phyloP scores from a whole-genome alignment of 2,329 filamentous ascomycete species.

The Ophiostoma sp. region DNA sequence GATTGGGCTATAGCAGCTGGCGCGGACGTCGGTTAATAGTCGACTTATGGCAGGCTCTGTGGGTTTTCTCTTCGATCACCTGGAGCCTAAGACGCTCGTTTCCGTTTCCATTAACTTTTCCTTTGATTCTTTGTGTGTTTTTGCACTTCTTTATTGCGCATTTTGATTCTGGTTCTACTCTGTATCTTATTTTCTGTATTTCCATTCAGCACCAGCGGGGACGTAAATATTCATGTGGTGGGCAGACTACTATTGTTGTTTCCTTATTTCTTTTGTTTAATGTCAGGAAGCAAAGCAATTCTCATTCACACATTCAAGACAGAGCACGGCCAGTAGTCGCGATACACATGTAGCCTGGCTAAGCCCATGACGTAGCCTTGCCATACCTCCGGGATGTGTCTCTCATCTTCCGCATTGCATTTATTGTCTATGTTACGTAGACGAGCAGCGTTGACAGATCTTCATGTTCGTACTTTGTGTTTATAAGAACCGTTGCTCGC shows the following conservation, averaged over 20 bases:
- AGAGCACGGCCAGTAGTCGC: too few relatives aligned
- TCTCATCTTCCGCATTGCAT: too few relatives aligned
- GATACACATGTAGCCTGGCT: too few relatives aligned
- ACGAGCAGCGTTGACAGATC: too few relatives aligned
- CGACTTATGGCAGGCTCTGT: background rate
- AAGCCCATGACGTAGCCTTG: too few relatives aligned
- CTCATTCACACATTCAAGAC: background rate
- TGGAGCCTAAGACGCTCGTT: background rate
- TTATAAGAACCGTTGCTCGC: background rate
- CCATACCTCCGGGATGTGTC: too few relatives aligned
- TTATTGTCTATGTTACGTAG: too few relatives aligned
- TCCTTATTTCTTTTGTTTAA: background rate
- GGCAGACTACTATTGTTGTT: background rate
- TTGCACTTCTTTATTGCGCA: background rate
- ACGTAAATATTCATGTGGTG: constrained; percentile 16
- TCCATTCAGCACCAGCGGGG: constrained; percentile 2
- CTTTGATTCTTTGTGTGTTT: constrained; percentile 5
- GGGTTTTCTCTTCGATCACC: background rate
- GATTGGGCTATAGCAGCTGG: background rate
- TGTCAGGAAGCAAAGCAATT: background rate
- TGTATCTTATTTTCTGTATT: constrained; percentile 21
- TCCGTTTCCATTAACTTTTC: background rate
- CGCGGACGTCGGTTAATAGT: background rate
- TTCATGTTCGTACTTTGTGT: too few relatives aligned
- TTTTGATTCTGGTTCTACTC: constrained; percentile 3